These are phyloP conservation scores for Casuarina glauca DNA, from an alignment of 306 rosid species.

Conservation along the genomic window DNA sequence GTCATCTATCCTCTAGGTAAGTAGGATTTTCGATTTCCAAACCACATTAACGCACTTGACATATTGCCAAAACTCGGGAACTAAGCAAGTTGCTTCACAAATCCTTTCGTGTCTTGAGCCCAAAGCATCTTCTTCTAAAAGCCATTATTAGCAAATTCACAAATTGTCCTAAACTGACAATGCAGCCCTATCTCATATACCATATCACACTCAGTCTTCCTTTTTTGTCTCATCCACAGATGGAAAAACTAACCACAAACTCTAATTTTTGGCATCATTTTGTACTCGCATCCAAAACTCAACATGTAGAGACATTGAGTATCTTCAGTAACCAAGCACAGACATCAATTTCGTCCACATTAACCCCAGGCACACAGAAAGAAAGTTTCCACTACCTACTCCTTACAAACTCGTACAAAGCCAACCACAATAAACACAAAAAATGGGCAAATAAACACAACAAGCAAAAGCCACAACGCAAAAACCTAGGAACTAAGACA, in stretches of 20 bases:
- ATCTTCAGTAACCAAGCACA: background rate
- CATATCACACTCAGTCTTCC: background rate
- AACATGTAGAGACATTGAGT: background rate
- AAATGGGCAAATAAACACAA: background rate
- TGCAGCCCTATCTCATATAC: background rate
- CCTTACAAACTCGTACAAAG: background rate
- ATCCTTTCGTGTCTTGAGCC: background rate
- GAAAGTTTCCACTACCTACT: background rate
- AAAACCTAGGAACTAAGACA: background rate
- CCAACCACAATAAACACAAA: background rate
- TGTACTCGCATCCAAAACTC: background rate
- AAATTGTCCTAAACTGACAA: background rate
- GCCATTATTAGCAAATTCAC: background rate
- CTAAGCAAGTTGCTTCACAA: background rate
- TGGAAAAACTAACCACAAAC: background rate
- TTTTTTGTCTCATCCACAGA: background rate
- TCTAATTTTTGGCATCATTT: background rate
- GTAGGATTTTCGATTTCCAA: background rate
- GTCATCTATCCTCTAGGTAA: background rate
- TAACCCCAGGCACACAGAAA: background rate
- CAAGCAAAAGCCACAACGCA: background rate
- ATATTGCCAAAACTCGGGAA: background rate
- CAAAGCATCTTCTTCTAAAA: background rate
- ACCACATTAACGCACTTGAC: background rate
- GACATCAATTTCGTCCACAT: too few species aligned